These are phyloP conservation scores for Aspergillus asperescens DNA, from an alignment of 495 filamentous ascomycete genomes.

Conservation along the genomic window DNA sequence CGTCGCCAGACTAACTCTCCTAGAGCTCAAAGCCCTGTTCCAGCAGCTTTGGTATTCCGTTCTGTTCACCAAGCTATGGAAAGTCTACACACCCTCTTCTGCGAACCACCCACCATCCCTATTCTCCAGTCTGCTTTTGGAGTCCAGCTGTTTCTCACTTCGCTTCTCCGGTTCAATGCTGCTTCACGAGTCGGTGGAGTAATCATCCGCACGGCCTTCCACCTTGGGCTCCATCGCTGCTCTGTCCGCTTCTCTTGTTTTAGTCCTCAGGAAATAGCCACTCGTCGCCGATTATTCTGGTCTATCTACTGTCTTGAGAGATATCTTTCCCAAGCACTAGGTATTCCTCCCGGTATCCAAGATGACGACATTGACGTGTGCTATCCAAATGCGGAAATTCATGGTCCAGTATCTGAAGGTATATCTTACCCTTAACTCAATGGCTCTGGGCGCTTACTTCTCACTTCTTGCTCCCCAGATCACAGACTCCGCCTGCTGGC, in stretches of 20 bases:
- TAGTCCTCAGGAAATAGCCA: conserved; percentile 29
- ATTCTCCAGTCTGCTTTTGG: conserved; percentile 42
- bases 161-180: conserved; percentile 43
- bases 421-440: neutral
- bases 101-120: conserved; percentile 32
- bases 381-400: conserved; percentile 38
- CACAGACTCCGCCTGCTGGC: conserved; percentile 29
- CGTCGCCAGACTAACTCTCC: conserved; percentile 24
- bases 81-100: conserved; percentile 32
- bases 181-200: conserved; percentile 45
- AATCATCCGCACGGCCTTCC: conserved; percentile 43
- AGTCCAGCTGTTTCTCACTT: conserved; percentile 43
- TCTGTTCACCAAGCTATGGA: conserved; percentile 35
- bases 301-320: conserved; percentile 47
- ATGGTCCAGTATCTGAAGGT: conserved; percentile 16
- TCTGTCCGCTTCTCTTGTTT: conserved; percentile 40
- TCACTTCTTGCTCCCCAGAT: conserved; percentile 8
- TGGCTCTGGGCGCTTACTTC: neutral
- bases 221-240: conserved; percentile 47
- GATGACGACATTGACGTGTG: conserved; percentile 52
- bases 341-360: conserved; percentile 44
- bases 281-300: conserved; percentile 47
- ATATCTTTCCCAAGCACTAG: conserved; percentile 46
- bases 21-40: conserved; percentile 19
- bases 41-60: conserved; percentile 32